Evolutionary conservation across 2,329 filamentous ascomycete species (phyloP).

Genomic region (Lachnellula suecica): DNA sequence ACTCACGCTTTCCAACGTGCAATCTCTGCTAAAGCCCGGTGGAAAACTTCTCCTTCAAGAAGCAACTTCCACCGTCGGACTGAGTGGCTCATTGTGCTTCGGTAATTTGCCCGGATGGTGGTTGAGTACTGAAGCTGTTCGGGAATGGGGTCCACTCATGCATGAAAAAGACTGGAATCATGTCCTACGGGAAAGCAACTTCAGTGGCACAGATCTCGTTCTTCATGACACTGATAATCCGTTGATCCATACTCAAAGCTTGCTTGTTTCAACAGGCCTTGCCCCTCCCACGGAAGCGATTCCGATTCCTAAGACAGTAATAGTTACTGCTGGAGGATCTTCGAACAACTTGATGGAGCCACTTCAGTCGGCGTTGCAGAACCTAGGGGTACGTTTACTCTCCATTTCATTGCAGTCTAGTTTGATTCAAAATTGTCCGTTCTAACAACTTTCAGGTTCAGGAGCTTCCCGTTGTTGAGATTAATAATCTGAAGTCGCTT

Average conservation of each 20-base stretch:
- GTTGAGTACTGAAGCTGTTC: slow-evolving; percentile 7
- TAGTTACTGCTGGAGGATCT: neutral
- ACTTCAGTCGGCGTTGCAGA: neutral
- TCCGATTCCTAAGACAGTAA: neutral
- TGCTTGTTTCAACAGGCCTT: neutral
- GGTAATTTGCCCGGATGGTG: slow-evolving; percentile 14
- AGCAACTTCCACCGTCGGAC: neutral
- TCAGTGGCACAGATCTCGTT: slow-evolving; percentile 27
- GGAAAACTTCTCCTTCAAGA: neutral
- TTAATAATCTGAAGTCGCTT: slow-evolving; percentile 35
- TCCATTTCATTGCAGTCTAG: too few relatives aligned
- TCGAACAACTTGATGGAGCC: neutral
- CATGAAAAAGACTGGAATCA: slow-evolving; percentile 25
- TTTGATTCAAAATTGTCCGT: too few relatives aligned
- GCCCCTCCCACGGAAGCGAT: neutral
- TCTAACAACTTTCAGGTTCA: too few relatives aligned
- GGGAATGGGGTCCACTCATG: slow-evolving; percentile 12
- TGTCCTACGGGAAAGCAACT: slow-evolving; percentile 21
- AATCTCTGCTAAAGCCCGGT: neutral
- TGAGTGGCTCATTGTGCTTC: neutral
- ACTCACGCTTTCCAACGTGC: neutral
- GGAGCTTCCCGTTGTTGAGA: slow-evolving; percentile 34
- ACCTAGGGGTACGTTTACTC: too few relatives aligned
- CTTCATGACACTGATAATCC: slow-evolving; percentile 5
- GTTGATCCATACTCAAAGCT: neutral